Evolutionary conservation across 73 alveolate genomes (phyloP).

Genomic region (Blepharisma japonicum): DNA sequence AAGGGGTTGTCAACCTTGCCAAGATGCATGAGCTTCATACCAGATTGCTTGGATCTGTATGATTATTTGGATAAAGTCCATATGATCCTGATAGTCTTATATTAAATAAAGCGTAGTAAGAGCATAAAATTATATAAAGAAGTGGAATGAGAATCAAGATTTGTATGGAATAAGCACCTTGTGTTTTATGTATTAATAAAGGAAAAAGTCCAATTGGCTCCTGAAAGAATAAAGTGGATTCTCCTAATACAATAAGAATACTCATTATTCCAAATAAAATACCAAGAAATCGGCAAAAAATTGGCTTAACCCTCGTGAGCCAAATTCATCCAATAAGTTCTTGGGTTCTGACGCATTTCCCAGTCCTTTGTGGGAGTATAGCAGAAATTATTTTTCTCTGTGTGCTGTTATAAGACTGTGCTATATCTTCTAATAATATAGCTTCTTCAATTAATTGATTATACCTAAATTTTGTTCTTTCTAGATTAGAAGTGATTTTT

Average conservation of each 20-base stretch:
- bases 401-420: not conserved
- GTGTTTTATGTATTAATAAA: not conserved
- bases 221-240: conserved; percentile 20
- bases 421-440: conserved; percentile 26
- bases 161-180: conserved; percentile 3
- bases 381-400: conserved; percentile 1
- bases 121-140: conserved; percentile 17
- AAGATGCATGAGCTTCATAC: conserved; percentile 8
- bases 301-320: not conserved
- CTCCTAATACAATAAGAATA: conserved; percentile 27
- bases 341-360: not conserved
- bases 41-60: conserved; percentile 31
- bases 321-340: conserved; percentile 20
- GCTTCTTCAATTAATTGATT: conserved; percentile 18
- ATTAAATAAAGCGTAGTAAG: conserved; percentile 13
- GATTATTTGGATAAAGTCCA: conserved; percentile 34
- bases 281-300: not conserved
- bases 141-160: not conserved
- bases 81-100: conserved; percentile 22
- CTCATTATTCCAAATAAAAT: not conserved
- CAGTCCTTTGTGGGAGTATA: not conserved
- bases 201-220: conserved; percentile 5
- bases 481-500: not conserved
- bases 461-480: not conserved
- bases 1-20: conserved; percentile 31